Conservation (phyloP, 2,329 filamentous ascomycete species). For the Passalora sequoiae region DNA sequence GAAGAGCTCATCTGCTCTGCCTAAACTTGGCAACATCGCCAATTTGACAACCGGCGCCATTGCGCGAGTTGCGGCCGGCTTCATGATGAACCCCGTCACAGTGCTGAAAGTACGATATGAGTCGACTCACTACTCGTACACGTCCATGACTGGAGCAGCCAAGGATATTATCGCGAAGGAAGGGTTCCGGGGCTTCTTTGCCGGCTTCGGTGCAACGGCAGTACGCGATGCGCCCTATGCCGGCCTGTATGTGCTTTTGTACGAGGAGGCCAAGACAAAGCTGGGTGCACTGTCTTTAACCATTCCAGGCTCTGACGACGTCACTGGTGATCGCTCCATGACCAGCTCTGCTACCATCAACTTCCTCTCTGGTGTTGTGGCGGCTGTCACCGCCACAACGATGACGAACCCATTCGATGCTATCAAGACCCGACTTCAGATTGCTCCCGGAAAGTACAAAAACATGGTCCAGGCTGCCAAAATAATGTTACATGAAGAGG, state of each 20-base stretch:
- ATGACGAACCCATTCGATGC: constrained; percentile 96
- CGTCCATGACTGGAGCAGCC: constrained; percentile 66
- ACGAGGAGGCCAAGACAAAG: constrained; percentile 73
- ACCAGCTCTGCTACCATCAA: constrained; percentile 64
- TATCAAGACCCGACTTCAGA: constrained; percentile 88
- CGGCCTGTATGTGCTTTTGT: constrained; percentile 88
- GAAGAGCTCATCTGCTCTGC: constrained; percentile 62
- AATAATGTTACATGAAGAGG: constrained; percentile 78
- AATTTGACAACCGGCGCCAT: constrained; percentile 82
- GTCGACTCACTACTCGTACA: constrained; percentile 77
- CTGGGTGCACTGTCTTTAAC: constrained; percentile 41
- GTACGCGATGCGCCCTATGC: constrained; percentile 95
- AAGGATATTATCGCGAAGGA: constrained; percentile 68
- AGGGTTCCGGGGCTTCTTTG: constrained; percentile 80
- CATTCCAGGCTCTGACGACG: constrained; percentile 8
- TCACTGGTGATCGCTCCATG: constrained; percentile 16
- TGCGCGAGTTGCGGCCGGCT: constrained; percentile 79
- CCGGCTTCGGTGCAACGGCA: constrained; percentile 88
- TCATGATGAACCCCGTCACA: constrained; percentile 91
- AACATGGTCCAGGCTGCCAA: constrained; percentile 75
- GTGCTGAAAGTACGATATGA: constrained; percentile 97
- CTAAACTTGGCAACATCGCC: constrained; percentile 73
- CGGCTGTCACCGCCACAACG: constrained; percentile 75
- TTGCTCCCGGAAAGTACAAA: constrained; percentile 74
- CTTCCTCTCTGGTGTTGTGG: constrained; percentile 74